Evolutionary conservation across 441 rosid genomes (phyloP).

Genomic region (Pelargonium fulgidum): DNA sequence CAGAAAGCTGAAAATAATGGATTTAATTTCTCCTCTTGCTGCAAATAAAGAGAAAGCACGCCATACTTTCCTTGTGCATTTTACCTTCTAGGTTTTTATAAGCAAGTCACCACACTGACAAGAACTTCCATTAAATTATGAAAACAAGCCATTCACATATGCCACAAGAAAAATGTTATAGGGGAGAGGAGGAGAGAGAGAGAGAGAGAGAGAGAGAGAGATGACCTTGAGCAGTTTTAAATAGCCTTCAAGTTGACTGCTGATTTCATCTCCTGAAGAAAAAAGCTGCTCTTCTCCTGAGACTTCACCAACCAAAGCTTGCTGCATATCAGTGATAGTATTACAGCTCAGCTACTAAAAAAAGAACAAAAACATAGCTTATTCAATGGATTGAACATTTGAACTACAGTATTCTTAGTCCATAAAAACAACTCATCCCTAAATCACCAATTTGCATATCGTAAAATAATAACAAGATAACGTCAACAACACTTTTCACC

Average conservation of each 20-base stretch:
- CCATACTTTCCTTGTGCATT: too few relatives aligned
- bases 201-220: conserved; percentile 11
- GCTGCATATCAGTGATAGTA: conserved; percentile 18
- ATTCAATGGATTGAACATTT: neutral
- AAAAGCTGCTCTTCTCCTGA: conserved; percentile 30
- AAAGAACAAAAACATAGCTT: neutral
- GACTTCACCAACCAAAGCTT: conserved; percentile 29
- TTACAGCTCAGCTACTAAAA: neutral
- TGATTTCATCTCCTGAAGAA: conserved; percentile 43
- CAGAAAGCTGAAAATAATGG: too few relatives aligned
- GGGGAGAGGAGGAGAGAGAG: conserved; percentile 6
- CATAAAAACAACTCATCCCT: too few relatives aligned
- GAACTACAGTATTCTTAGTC: too few relatives aligned
- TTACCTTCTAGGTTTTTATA: too few relatives aligned
- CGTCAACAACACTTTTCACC: neutral
- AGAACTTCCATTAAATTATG: neutral
- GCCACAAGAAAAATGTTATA: neutral
- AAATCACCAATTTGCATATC: too few relatives aligned
- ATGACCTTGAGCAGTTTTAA: conserved; percentile 68
- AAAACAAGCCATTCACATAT: neutral
- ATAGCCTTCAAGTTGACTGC: conserved; percentile 61
- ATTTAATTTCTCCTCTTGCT: neutral
- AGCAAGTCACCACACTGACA: too few relatives aligned
- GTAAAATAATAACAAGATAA: conserved; percentile 2
- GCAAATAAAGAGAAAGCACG: neutral